phyloP scores from a whole-genome alignment of 2,329 filamentous ascomycete genomes.

The Colletotrichum euphorbiae region DNA sequence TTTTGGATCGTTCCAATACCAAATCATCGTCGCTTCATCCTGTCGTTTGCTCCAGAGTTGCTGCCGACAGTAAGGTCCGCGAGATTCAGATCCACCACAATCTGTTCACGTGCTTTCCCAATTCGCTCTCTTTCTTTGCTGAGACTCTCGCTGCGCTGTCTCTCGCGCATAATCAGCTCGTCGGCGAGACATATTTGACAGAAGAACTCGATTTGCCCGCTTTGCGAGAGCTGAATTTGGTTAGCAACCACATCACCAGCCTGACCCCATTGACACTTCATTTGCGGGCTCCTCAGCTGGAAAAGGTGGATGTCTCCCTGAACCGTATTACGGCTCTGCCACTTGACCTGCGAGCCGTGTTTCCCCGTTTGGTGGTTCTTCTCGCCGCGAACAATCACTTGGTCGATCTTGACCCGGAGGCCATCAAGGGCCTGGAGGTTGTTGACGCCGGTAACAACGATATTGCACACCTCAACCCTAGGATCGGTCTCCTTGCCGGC shows the following conservation, averaged over 20 bases:
- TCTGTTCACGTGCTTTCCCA: constrained; percentile 75
- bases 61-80: constrained; percentile 62
- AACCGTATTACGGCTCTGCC: constrained; percentile 84
- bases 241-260: constrained; percentile 78
- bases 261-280: constrained; percentile 73
- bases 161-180: constrained; percentile 79
- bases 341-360: constrained; percentile 68
- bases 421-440: constrained; percentile 78
- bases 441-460: constrained; percentile 89
- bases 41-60: constrained; percentile 66
- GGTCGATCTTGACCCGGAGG: constrained; percentile 76
- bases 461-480: constrained; percentile 82
- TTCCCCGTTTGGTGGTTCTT: constrained; percentile 77
- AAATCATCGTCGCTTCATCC: constrained; percentile 71
- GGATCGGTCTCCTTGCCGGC: constrained; percentile 81
- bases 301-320: constrained; percentile 82
- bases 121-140: constrained; percentile 77
- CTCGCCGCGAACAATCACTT: constrained; percentile 85
- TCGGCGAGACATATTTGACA: constrained; percentile 72
- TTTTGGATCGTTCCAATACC: constrained; percentile 78
- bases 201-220: constrained; percentile 76
- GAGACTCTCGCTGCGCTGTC: constrained; percentile 78
- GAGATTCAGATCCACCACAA: constrained; percentile 83
- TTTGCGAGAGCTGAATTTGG: constrained; percentile 81
- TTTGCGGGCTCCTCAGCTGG: constrained; percentile 79